Evolutionary conservation across 805 yeast species (phyloP), one percentile per base, ranked within the genome.

Genomic region (Ogataea henricii): DNA sequence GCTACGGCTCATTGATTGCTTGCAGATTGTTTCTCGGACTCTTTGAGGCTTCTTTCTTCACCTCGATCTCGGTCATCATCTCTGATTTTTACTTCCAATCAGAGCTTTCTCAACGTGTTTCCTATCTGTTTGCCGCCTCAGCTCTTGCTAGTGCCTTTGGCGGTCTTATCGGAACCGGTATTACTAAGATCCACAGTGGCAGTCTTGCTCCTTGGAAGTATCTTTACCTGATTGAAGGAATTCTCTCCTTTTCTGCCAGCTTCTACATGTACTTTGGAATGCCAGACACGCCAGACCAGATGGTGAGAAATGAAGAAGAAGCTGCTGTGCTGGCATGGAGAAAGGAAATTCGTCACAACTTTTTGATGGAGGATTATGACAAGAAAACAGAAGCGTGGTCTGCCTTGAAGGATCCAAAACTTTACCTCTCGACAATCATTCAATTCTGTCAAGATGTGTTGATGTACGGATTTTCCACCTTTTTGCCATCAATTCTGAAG

Each of bases 41-140:
- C 33, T 76, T 81, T 50, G 91, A 86, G 64, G 75, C 84, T 23
- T 83, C 87, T 22, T 77, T 84, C 55, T 85, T 85, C 67, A 89
- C 89, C 1, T 83, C 87, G n/a, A 79, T 86, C 52, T 85, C 85
- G 61, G 85, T 83, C 62, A 71, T 85, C 46, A 71, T 85, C 56
- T 70, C 85, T 21, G 79, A 80, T 63, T 85, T 81, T 70, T 85
- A 85, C 65, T 69, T 79, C 26, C 75, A 82, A 44, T 65, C 68
- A 41, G 82, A 79, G 54, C 69, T 75, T 49, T 79, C 79, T 1
- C 64, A 70, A 21, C 65, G 83, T 40, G 65, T 75, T 50, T 72
- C 80, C 5, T 69, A 72, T 46, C 70, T 80, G 38, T 78, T 78
- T 57, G 68, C 76, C 27, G 74, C 80, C 23, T 77, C 84, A 8